phyloP scores from a whole-genome alignment of 208 protist species.

The Zelonia costaricensis region DNA sequence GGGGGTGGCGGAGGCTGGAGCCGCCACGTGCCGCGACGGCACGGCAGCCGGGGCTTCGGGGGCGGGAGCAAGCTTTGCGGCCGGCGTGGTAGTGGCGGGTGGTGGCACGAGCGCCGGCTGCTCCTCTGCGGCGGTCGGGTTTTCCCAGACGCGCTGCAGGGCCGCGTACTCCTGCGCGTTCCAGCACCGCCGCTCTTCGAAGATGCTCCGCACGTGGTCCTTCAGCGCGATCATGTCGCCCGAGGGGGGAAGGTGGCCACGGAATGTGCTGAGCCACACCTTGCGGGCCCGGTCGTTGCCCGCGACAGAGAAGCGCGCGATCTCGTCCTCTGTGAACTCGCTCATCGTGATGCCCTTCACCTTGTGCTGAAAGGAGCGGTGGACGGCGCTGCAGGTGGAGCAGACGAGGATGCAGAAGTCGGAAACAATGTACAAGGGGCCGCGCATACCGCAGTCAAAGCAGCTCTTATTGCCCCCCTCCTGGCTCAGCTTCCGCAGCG shows the following conservation, averaged over 20 bases:
- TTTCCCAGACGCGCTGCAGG: conserved; percentile 34
- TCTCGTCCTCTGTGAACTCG: conserved; percentile 79
- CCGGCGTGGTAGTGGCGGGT: not conserved
- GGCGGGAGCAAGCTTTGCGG: not conserved
- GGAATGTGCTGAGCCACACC: conserved; percentile 62
- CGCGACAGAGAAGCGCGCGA: conserved; percentile 41
- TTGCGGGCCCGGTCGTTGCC: conserved; percentile 70
- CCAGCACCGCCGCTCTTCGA: conserved; percentile 36
- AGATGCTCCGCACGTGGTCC: conserved; percentile 44
- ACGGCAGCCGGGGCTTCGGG: not conserved
- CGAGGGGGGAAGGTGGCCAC: conserved; percentile 30
- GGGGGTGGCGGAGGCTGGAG: conserved; percentile 1
- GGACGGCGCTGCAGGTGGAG: conserved; percentile 75
- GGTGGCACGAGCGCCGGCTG: conserved; percentile 10
- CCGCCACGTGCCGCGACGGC: not conserved
- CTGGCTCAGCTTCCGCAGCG: conserved; percentile 58
- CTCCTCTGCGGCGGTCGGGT: conserved; percentile 20
- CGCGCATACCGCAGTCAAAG: conserved; percentile 68
- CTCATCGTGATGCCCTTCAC: conserved; percentile 89
- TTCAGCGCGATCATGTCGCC: conserved; percentile 46
- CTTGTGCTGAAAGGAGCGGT: conserved; percentile 86
- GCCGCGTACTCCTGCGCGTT: conserved; percentile 30
- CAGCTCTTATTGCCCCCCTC: conserved; percentile 70
- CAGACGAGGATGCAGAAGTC: conserved; percentile 82
- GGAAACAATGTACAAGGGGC: conserved; percentile 73